phyloP scores from a whole-genome alignment of 2,329 filamentous ascomycete species.

The Botrytis medusae region DNA sequence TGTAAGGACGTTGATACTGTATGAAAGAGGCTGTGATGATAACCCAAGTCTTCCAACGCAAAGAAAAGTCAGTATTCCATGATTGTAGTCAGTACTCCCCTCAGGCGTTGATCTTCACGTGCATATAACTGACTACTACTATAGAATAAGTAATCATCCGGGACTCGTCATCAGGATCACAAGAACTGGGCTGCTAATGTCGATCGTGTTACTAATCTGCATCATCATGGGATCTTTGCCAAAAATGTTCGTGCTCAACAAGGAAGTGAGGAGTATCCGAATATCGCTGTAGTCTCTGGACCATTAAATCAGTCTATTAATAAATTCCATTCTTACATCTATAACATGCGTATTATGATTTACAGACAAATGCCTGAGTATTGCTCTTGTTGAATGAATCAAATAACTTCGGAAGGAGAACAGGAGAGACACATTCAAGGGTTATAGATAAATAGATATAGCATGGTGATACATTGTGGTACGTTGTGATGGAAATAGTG shows the following conservation, averaged over 20 bases:
- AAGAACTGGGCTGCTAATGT: background rate
- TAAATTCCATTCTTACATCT: background rate
- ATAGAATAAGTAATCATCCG: background rate
- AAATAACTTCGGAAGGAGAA: background rate
- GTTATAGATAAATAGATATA: background rate
- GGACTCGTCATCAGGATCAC: background rate
- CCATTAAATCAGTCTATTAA: background rate
- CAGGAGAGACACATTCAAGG: background rate
- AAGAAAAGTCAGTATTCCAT: background rate
- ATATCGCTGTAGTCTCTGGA: background rate
- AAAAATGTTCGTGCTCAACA: background rate
- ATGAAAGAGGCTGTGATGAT: background rate
- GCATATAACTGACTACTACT: background rate
- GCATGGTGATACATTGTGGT: background rate
- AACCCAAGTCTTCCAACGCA: too few relatives aligned
- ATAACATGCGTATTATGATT: background rate
- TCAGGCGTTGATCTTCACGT: background rate
- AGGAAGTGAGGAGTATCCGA: background rate
- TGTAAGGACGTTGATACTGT: accelerated
- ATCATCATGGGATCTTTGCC: background rate
- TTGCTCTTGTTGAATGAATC: background rate
- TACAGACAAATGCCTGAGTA: background rate
- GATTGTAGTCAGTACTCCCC: background rate
- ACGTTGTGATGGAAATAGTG: accelerated
- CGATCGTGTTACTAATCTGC: background rate